Conservation (phyloP, 2,329 filamentous ascomycete genomes). For the Trichophaea hybrida region DNA sequence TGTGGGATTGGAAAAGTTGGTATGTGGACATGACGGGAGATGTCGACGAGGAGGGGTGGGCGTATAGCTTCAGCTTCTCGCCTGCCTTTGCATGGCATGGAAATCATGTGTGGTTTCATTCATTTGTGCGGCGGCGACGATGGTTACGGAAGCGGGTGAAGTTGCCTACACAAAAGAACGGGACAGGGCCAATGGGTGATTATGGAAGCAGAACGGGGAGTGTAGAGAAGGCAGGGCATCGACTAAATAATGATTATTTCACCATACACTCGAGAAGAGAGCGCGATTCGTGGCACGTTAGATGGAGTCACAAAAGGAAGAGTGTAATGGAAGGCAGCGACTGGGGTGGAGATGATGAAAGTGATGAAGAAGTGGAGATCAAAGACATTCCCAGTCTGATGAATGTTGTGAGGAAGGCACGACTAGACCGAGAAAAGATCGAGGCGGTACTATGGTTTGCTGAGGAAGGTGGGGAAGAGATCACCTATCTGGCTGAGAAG, state of each 20-base stretch:
- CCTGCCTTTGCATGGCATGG: constrained; percentile 71
- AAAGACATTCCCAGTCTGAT: constrained; percentile 55
- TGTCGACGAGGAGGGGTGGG: constrained; percentile 84
- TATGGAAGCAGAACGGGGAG: not conserved
- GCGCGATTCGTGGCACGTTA: constrained; percentile 30
- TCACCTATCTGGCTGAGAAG: constrained; percentile 56
- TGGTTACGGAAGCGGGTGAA: constrained; percentile 75
- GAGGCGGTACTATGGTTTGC: constrained; percentile 71
- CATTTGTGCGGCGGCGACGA: constrained; percentile 75
- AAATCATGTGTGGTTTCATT: constrained; percentile 79
- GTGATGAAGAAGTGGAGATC: constrained; percentile 40
- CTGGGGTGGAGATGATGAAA: constrained; percentile 28
- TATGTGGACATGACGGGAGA: constrained; percentile 66
- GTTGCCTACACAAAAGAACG: constrained; percentile 31
- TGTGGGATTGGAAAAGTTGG: constrained; percentile 63
- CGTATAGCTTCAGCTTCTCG: constrained; percentile 81
- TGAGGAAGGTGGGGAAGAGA: constrained; percentile 58
- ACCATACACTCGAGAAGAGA: constrained; percentile 48
- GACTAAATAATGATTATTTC: constrained; percentile 67
- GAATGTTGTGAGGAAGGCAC: constrained; percentile 48
- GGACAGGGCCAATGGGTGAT: constrained; percentile 26
- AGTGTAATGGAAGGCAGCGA: constrained; percentile 38
- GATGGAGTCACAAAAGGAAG: constrained; percentile 25
- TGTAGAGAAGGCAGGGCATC: constrained; percentile 41
- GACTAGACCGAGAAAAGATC: constrained; percentile 84